A percentile compares a stretch with the other conserved stretches of the same genome.
phyloP scores from a whole-genome alignment of 306 rosid species.

The Pterocarpus macrocarpus region DNA sequence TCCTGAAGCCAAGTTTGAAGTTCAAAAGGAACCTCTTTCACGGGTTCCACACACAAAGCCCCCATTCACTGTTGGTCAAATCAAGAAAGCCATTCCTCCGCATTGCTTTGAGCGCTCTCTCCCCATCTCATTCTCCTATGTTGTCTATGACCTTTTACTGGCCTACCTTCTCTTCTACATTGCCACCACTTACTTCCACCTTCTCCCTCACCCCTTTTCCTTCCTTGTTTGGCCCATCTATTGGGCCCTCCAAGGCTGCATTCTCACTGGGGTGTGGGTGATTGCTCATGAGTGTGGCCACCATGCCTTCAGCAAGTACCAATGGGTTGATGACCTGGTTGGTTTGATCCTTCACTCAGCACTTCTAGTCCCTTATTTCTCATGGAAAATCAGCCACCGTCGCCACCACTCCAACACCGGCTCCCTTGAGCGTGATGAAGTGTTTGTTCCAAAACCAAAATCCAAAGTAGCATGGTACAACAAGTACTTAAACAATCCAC shows the following conservation, averaged over 20 bases:
- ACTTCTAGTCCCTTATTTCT: slow-evolving; percentile 76
- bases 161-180: slow-evolving; percentile 43
- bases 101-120: slow-evolving; percentile 81
- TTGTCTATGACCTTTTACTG: slow-evolving; percentile 57
- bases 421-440: slow-evolving; percentile 75
- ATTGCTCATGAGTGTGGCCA: slow-evolving; percentile 92
- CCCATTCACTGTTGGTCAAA: slow-evolving; percentile 70
- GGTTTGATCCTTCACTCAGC: slow-evolving; percentile 71
- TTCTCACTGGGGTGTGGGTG: slow-evolving; percentile 76
- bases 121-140: slow-evolving; percentile 61
- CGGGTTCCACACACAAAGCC: slow-evolving; percentile 66
- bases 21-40: slow-evolving; percentile 31
- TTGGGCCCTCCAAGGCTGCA: slow-evolving; percentile 72
- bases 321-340: slow-evolving; percentile 62
- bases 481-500: slow-evolving; percentile 68
- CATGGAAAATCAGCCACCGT: slow-evolving; percentile 80
- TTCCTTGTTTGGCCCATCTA: slow-evolving; percentile 72
- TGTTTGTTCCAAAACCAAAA: slow-evolving; percentile 75
- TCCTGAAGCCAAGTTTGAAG: slow-evolving; percentile 12
- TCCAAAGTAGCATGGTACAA: slow-evolving; percentile 51
- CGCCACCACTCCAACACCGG: slow-evolving; percentile 83
- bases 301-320: slow-evolving; percentile 82
- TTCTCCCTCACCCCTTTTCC: slow-evolving; percentile 59
- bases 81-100: slow-evolving; percentile 77
- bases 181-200: slow-evolving; percentile 60